Evolutionary conservation across 73 alveolate genomes (phyloP), one percentile per base, ranked within the genome.

Genomic region (Effrenium voratum): DNA sequence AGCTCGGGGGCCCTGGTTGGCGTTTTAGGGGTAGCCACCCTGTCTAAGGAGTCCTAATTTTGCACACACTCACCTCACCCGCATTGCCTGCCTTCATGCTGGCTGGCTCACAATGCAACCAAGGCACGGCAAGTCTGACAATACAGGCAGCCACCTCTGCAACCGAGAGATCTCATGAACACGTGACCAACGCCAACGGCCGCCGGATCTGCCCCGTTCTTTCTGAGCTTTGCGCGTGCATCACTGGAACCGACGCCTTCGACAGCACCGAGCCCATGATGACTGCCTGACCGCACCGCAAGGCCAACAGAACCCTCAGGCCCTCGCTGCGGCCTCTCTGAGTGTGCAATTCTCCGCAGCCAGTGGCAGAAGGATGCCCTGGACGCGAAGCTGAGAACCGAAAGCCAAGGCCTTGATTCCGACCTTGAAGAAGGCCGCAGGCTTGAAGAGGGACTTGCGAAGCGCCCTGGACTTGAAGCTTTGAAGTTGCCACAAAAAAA

Each of bases 351-450:
- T 88, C 85, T 88, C 95, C 32, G 95, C 95, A 1, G 95, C 95
- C 86, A 88, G 32, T 8, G 95, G 95, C 73, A 88, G 43, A 68
- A 88, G 34, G 52, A 88, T 88, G 49, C 95, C 95, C 95, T 88
- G 85, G 50, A 24, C 16, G 34, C 5, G 40, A 5, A 8, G 16
- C 28, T 30, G 83, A 34, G 83, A 34, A 72, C 38, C 52, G 19
- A 28, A 72, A 19, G 47, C 83, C 19, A 28, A 34, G 80, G 34
- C 43, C 80, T 12, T 0, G 41, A 22, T 0, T 22, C 8, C 57
- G 41, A 3, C 95, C 95, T 88, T 88, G 72, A 88, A 88, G 95
- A 88, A 88, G 46, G 95, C 95, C 13, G 95, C 95, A 2, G 95
- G 95, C 38, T 88, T 88, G 95, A 88, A 88, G 34, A 88, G 73